These are phyloP conservation scores for Carallia brachiata DNA, from an alignment of 345 rosid species.

Conservation along the genomic window DNA sequence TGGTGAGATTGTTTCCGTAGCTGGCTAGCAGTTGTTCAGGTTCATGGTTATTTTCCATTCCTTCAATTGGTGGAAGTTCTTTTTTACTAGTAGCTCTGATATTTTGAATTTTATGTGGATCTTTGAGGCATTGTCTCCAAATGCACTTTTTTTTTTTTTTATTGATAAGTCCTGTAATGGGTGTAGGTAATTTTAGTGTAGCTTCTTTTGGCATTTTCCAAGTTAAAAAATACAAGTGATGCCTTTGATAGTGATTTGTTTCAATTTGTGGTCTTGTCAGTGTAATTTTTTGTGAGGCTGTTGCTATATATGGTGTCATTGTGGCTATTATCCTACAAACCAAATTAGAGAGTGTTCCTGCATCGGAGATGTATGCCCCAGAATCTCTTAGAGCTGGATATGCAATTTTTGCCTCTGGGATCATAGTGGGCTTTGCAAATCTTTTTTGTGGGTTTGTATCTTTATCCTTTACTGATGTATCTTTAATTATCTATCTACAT, in stretches of 20 bases:
- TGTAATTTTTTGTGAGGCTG: conserved; percentile 98
- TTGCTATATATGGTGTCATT: conserved; percentile 96
- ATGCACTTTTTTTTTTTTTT: neutral
- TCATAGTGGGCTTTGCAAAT: conserved; percentile 97
- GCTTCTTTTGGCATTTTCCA: conserved; percentile 1
- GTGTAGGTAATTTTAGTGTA: neutral
- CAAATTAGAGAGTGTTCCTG: conserved; percentile 89
- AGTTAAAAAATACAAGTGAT: neutral
- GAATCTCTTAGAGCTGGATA: conserved; percentile 99
- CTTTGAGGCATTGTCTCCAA: neutral
- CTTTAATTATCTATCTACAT: neutral
- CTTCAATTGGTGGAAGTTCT: neutral
- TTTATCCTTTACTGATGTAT: conserved; percentile 10
- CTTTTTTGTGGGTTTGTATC: conserved; percentile 87
- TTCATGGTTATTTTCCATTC: too few relatives aligned
- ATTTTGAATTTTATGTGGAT: neutral
- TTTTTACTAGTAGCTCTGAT: neutral
- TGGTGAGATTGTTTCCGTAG: too few relatives aligned
- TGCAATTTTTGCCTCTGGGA: conserved; percentile 98
- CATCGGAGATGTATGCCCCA: conserved; percentile 62
- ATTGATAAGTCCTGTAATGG: neutral
- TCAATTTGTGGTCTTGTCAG: conserved; percentile 38
- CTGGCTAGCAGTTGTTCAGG: too few relatives aligned
- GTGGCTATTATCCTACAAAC: conserved; percentile 98
- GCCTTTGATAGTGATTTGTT: neutral